phyloP scores from a whole-genome alignment of 2,329 filamentous ascomycete species.

The Xylaria hypoxylon region DNA sequence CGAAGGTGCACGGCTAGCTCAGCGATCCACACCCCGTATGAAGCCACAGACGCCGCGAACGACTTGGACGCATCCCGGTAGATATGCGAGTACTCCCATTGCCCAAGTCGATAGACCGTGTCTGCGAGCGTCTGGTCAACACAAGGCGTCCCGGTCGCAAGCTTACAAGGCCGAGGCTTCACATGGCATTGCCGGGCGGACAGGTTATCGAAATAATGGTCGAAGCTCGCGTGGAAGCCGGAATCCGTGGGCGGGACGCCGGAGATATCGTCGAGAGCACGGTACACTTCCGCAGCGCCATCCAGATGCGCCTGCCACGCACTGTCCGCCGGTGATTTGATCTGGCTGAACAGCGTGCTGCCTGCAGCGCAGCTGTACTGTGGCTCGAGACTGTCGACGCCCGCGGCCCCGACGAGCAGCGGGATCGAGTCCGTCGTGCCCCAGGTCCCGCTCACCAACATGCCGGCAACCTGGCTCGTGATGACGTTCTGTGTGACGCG shows the following conservation, averaged over 20 bases:
- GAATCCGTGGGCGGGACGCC: conserved; percentile 67
- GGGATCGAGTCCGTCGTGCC: conserved; percentile 55
- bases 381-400: conserved; percentile 79
- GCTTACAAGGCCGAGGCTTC: conserved; percentile 77
- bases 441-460: conserved; percentile 80
- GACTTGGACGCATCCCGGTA: conserved; percentile 75
- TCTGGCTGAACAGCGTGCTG: conserved; percentile 55
- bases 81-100: conserved; percentile 84
- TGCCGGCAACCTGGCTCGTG: conserved; percentile 82
- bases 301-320: conserved; percentile 74
- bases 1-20: conserved; percentile 77
- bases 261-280: conserved; percentile 73
- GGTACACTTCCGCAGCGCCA: conserved; percentile 65
- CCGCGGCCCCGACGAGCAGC: conserved; percentile 63
- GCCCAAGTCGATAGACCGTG: conserved; percentile 77
- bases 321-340: conserved; percentile 58
- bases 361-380: conserved; percentile 73
- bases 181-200: conserved; percentile 81
- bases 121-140: conserved; percentile 72
- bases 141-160: conserved; percentile 62
- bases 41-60: conserved; percentile 69
- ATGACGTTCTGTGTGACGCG: conserved; percentile 86
- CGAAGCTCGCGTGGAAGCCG: conserved; percentile 77
- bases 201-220: conserved; percentile 89
- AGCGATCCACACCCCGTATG: conserved; percentile 79